A percentile compares a stretch with the other conserved stretches of the same genome.
Conservation (phyloP, 768 basidiomycete species). For the Agrocybe pediades region DNA sequence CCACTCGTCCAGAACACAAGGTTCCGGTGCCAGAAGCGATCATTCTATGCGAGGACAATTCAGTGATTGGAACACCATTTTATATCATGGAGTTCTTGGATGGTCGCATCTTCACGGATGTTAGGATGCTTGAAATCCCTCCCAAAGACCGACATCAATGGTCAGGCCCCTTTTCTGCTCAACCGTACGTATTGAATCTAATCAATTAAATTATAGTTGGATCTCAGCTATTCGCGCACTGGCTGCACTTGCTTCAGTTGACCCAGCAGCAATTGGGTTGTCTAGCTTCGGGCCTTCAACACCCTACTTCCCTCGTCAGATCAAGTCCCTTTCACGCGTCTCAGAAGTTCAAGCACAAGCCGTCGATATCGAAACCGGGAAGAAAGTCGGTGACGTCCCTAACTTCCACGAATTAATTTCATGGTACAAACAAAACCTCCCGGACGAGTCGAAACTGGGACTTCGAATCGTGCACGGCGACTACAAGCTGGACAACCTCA, state of each 20-base stretch:
- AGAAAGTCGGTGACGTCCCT: conserved; percentile 71
- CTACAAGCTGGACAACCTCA: conserved; percentile 96
- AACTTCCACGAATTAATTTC: conserved; percentile 66
- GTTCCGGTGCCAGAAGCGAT: conserved; percentile 89
- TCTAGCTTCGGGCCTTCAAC: conserved; percentile 69
- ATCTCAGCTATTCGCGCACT: conserved; percentile 74
- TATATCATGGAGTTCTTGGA: conserved; percentile 97
- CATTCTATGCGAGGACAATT: conserved; percentile 75
- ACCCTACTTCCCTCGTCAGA: conserved; percentile 92
- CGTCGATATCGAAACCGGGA: conserved; percentile 63
- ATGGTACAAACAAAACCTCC: conserved; percentile 78
- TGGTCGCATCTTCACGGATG: conserved; percentile 91
- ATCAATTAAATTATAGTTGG: conserved; percentile 60
- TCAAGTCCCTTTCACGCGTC: conserved; percentile 83
- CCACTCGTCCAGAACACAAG: conserved; percentile 47
- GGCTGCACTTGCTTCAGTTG: conserved; percentile 64
- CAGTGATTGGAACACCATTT: conserved; percentile 86
- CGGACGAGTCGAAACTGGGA: conserved; percentile 75
- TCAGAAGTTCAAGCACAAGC: conserved; percentile 77
- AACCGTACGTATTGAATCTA: not conserved
- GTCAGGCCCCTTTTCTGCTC: conserved; percentile 38
- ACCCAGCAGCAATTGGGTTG: conserved; percentile 68
- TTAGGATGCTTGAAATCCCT: conserved; percentile 69
- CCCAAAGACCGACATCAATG: conserved; percentile 68
- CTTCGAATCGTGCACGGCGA: conserved; percentile 95